Evolutionary conservation across 2,329 filamentous ascomycete genomes (phyloP), one percentile per base, ranked within the genome.

Genomic region (Monilinia polystroma): DNA sequence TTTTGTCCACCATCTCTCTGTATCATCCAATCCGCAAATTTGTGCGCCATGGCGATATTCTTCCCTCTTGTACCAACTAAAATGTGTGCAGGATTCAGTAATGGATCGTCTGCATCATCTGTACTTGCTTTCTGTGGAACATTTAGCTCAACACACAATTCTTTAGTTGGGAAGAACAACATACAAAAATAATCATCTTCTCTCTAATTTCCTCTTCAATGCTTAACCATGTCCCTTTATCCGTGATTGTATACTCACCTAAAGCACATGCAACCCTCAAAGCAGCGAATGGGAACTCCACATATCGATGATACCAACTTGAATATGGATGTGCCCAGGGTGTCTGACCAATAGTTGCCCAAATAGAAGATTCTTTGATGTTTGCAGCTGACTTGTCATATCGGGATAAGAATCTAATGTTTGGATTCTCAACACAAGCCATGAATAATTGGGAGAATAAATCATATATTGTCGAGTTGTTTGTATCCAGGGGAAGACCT

Each of bases 301-400:
- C 78, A 69, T 77, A 82, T 59, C 81, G 77, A 68, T 83, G 81
- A 62, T 83, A 83, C 81, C 80, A 83, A 1, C 75, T 78, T 0
- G 80, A 80, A 70, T 79, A 79, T 4, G 77, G 73, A 1, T 77
- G 77, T 0, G 79, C 78, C 81, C 81, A 83, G 0, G 80, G 80
- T 4, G 80, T 78, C 71, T 82, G 81, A 5, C 81, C 81, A 45
- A 83, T 81, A 0, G 73, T 72, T 4, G 80, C 76, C 80, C 81
- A 83, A 3, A 82, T 72, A 49, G 77, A 69, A 0, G 79, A 79
- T 63, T 83, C 81, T 67, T 81, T 81, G 60, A 83, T 81, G 67
- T 82, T 83, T 4, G 80, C 82, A 0, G 81, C 81, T 2, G 80
- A 82, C 70, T 82, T 83, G 68, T 83, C 81, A 60, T 77, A 83